These are phyloP conservation scores for Dryas drummondii DNA, from an alignment of 306 rosid genomes.

Conservation along the genomic window DNA sequence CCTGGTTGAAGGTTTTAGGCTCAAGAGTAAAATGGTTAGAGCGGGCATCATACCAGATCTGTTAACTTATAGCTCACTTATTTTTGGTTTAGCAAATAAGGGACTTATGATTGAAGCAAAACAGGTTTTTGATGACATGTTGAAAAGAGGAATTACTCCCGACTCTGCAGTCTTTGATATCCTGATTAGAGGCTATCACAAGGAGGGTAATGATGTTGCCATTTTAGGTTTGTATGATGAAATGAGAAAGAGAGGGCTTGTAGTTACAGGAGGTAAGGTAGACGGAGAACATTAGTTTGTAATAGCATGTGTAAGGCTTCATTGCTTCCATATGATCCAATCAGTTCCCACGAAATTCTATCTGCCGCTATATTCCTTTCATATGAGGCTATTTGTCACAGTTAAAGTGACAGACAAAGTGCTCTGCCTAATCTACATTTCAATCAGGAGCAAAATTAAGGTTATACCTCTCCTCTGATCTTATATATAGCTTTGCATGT, in stretches of 20 bases:
- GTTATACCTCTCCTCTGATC: not conserved
- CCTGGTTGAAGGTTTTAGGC: conserved; percentile 35
- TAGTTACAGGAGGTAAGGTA: conserved; percentile 6
- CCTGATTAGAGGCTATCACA: conserved; percentile 35
- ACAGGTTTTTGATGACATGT: conserved; percentile 39
- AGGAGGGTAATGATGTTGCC: conserved; percentile 29
- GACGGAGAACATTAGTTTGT: not conserved
- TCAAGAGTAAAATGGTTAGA: conserved; percentile 38
- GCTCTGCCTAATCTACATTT: not conserved
- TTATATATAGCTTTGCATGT: not conserved
- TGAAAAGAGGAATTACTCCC: conserved; percentile 33
- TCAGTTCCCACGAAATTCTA: not conserved
- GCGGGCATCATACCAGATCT: conserved; percentile 39
- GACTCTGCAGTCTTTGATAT: conserved; percentile 34
- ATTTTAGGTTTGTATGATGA: conserved; percentile 28
- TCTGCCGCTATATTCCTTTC: no score
- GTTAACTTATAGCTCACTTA: conserved; percentile 37
- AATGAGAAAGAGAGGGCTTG: conserved; percentile 37
- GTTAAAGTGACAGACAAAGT: not conserved
- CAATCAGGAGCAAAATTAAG: not conserved
- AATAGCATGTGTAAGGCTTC: conserved; percentile 9
- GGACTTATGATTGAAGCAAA: conserved; percentile 44
- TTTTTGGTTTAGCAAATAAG: conserved; percentile 32
- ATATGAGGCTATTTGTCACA: not conserved
- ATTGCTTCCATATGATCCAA: not conserved